A percentile compares a stretch with the other conserved stretches of the same genome.
These are phyloP conservation scores for Verticillium albo-atrum DNA, from an alignment of 2,329 filamentous ascomycete genomes.

Conservation along the genomic window DNA sequence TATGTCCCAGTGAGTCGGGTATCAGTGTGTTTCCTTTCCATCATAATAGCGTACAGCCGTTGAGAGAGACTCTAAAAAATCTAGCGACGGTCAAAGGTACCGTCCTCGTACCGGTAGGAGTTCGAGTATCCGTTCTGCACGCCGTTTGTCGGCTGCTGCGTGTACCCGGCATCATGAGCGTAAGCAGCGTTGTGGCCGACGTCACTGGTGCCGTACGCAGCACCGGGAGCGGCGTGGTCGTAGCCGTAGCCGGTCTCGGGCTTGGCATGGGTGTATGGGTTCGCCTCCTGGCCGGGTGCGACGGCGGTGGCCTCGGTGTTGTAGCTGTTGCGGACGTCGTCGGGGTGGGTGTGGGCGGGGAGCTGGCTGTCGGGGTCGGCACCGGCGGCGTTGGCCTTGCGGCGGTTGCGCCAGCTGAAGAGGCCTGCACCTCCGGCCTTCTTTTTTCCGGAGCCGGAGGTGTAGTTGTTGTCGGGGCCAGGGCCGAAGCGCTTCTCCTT, in stretches of 20 bases:
- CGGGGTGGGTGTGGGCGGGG: conserved; percentile 34
- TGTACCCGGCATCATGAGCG: background rate
- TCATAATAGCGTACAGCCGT: background rate
- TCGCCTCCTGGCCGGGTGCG: conserved; percentile 10
- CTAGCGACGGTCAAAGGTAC: conserved; percentile 23
- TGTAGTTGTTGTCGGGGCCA: conserved; percentile 49
- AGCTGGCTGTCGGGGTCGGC: conserved; percentile 25
- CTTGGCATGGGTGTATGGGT: conserved; percentile 17
- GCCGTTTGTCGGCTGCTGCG: background rate
- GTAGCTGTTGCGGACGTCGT: conserved; percentile 39
- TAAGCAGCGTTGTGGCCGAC: background rate
- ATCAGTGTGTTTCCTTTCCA: background rate
- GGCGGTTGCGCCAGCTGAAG: conserved; percentile 27
- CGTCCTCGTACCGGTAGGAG: conserved; percentile 30
- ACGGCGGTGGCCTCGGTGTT: conserved; percentile 31
- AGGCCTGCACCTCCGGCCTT: conserved; percentile 19
- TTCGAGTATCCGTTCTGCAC: background rate
- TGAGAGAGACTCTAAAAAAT: background rate
- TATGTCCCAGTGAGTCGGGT: background rate
- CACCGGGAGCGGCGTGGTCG: background rate
- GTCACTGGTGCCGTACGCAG: background rate
- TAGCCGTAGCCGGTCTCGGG: conserved; percentile 7
- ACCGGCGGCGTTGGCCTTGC: conserved; percentile 13
- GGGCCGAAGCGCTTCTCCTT: conserved; percentile 69
- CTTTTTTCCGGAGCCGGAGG: conserved; percentile 39